A percentile compares a stretch with the other conserved stretches of the same genome.
Conservation (phyloP, 805 yeast genomes). For the Phaffomyces opuntiae region DNA sequence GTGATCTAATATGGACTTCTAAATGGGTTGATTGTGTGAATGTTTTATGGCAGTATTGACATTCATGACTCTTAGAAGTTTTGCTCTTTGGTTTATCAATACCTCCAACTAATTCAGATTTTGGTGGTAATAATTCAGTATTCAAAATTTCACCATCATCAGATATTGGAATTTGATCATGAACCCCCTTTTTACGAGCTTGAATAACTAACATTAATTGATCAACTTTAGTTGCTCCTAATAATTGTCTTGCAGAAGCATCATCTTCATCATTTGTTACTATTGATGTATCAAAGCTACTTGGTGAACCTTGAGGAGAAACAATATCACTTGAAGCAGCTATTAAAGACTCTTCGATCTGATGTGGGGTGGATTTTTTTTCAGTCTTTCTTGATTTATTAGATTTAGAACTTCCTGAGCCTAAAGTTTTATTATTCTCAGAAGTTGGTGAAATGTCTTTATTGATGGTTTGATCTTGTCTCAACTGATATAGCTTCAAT, state of each 20-base stretch:
- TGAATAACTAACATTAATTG: conserved; percentile 87
- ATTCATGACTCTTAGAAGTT: conserved; percentile 52
- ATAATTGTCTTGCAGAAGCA: conserved; percentile 38
- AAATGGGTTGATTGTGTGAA: conserved; percentile 89
- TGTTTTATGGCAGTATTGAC: conserved; percentile 70
- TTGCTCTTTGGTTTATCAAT: conserved; percentile 53
- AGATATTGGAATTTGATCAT: conserved; percentile 54
- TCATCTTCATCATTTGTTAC: background rate
- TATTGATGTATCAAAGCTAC: background rate
- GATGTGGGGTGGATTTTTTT: conserved; percentile 3
- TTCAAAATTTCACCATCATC: conserved; percentile 66
- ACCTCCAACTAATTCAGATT: conserved; percentile 70
- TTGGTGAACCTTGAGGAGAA: background rate
- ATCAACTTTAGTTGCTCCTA: conserved; percentile 88
- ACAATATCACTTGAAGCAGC: background rate
- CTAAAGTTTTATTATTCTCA: conserved; percentile 8
- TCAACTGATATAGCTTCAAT: conserved; percentile 1
- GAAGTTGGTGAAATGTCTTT: conserved; percentile 9
- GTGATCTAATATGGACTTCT: conserved; percentile 84
- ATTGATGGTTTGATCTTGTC: conserved; percentile 7
- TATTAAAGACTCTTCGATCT: background rate
- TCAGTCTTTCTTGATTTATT: conserved; percentile 6
- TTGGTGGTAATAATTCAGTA: conserved; percentile 46
- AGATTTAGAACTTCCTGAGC: conserved; percentile 2
- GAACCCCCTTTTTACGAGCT: conserved; percentile 73